A percentile compares a stretch with the other conserved stretches of the same genome.
phyloP scores from a whole-genome alignment of 176 grass and related monocot species.

The Zoysia pacifica region DNA sequence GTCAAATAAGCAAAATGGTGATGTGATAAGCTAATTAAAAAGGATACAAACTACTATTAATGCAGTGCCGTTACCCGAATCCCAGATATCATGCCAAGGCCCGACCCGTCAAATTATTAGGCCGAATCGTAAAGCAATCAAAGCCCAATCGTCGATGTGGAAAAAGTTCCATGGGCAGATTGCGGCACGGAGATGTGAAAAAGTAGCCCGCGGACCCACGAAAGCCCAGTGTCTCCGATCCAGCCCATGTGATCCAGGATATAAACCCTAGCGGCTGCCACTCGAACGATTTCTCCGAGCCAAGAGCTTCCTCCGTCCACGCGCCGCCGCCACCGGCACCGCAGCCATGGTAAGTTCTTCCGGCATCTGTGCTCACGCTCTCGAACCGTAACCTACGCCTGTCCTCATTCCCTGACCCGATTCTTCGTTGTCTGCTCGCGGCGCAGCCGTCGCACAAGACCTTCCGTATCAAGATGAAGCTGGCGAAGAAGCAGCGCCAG shows the following conservation, averaged over 20 bases:
- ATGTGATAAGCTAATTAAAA: too few relatives aligned
- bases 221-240: background rate
- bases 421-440: background rate
- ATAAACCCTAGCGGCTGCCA: slow-evolving; percentile 31
- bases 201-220: too few relatives aligned
- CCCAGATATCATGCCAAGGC: too few relatives aligned
- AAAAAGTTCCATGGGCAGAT: too few relatives aligned
- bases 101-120: too few relatives aligned
- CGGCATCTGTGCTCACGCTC: background rate
- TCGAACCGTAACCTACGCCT: background rate
- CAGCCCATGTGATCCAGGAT: background rate
- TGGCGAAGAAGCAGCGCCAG: slow-evolving; percentile 93
- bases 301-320: slow-evolving; percentile 50
- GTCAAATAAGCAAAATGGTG: too few relatives aligned
- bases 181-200: too few relatives aligned
- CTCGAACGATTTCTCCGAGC: slow-evolving; percentile 8
- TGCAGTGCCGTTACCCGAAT: too few relatives aligned
- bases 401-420: background rate
- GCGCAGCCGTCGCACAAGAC: slow-evolving; percentile 91
- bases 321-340: slow-evolving; percentile 21
- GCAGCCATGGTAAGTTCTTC: slow-evolving; percentile 50
- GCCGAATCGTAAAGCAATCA: too few relatives aligned
- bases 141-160: too few relatives aligned
- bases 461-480: slow-evolving; percentile 89
- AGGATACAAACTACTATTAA: too few relatives aligned